Conservation (phyloP, 495 filamentous ascomycete species). For the Annulohypoxylon moriforme region DNA sequence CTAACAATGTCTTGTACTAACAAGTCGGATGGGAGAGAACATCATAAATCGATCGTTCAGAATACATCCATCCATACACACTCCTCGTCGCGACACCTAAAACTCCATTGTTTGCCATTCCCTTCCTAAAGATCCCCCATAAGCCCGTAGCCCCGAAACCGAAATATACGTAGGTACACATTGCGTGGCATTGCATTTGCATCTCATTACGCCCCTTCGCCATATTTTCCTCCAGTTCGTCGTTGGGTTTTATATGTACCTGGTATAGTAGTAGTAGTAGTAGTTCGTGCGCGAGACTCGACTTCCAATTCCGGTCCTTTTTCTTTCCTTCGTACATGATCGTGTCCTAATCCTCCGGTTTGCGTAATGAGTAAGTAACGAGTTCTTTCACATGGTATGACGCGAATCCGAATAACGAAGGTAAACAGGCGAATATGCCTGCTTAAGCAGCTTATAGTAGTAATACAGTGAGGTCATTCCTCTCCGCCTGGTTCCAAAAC, state of each 20-base stretch:
- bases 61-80: not conserved
- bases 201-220: conserved; percentile 1
- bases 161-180: not conserved
- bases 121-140: not conserved
- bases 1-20: not conserved
- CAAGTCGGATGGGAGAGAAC: not conserved
- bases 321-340: not conserved
- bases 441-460: not conserved
- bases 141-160: not conserved
- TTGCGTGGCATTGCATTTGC: not conserved
- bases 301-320: not conserved
- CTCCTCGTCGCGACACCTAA: not conserved
- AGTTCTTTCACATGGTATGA: not conserved
- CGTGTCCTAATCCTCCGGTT: too few relatives aligned
- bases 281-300: not conserved
- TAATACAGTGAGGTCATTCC: not conserved
- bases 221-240: not conserved
- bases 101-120: not conserved
- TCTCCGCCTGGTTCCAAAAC: too few relatives aligned
- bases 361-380: too few relatives aligned
- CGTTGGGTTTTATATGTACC: not conserved
- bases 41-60: conserved; percentile 1
- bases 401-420: not conserved
- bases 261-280: too few relatives aligned
- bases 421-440: not conserved